These are phyloP conservation scores for Fusarium fracticaudum DNA, from an alignment of 2,329 filamentous ascomycete genomes.

Conservation along the genomic window DNA sequence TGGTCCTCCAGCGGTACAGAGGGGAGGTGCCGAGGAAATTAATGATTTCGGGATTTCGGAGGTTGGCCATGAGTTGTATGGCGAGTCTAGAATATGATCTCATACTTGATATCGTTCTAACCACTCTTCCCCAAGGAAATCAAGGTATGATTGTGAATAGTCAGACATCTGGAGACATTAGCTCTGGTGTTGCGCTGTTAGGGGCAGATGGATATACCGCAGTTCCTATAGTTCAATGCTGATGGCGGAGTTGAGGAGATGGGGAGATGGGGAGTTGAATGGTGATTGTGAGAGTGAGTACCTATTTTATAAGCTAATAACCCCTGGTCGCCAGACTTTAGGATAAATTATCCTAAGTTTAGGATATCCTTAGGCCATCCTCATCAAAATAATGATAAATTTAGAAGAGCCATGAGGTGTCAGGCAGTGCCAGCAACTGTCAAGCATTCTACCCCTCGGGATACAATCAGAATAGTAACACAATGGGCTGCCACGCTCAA, in stretches of 20 bases:
- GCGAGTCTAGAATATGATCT: too few relatives aligned
- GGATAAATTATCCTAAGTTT: neutral
- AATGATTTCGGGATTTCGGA: too few relatives aligned
- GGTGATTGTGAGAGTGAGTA: neutral
- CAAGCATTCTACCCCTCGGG: neutral
- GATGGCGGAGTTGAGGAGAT: too few relatives aligned
- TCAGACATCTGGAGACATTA: neutral
- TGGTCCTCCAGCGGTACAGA: too few relatives aligned
- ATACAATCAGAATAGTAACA: neutral
- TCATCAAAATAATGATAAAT: neutral
- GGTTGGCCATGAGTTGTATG: too few relatives aligned
- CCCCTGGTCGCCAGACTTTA: neutral
- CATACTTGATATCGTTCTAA: too few relatives aligned
- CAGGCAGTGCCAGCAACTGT: neutral
- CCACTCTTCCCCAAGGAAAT: neutral
- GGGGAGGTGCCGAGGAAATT: too few relatives aligned
- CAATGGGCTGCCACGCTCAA: too few relatives aligned
- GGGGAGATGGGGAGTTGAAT: neutral
- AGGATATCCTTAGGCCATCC: neutral
- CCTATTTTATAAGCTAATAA: neutral
- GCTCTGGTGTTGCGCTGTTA: neutral
- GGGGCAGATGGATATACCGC: neutral
- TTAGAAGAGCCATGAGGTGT: neutral
- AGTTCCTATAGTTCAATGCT: too few relatives aligned
- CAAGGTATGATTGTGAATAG: neutral